Evolutionary conservation across 495 filamentous ascomycete species (phyloP).

Genomic region (Gamarada debralockiae): DNA sequence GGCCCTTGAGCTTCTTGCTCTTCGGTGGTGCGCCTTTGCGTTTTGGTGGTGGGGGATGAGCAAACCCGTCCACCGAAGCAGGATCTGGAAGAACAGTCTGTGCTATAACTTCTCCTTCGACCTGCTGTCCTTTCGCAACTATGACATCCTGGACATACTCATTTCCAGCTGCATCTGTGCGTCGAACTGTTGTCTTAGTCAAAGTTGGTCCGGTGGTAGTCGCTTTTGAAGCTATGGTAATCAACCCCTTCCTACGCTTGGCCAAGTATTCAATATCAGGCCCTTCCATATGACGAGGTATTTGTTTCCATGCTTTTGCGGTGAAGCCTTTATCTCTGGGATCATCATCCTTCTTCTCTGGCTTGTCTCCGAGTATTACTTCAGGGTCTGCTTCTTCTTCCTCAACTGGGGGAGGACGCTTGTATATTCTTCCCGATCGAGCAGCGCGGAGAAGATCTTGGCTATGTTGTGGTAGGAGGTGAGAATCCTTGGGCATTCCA

Average conservation of each 20-base stretch:
- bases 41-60: constrained; percentile 29
- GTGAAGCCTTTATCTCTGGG: constrained; percentile 61
- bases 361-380: constrained; percentile 34
- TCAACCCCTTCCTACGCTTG: constrained; percentile 75
- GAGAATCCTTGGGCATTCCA: constrained; percentile 82
- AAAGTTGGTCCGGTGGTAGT: constrained; percentile 45
- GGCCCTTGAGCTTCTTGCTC: constrained; percentile 69
- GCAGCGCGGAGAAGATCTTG: constrained; percentile 83
- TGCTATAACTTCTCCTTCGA: constrained; percentile 74
- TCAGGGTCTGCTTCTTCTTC: constrained; percentile 46
- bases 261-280: constrained; percentile 78
- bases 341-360: constrained; percentile 41
- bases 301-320: constrained; percentile 71
- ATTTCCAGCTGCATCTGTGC: constrained; percentile 73
- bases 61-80: constrained; percentile 2
- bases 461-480: constrained; percentile 71
- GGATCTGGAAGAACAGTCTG: constrained; percentile 45
- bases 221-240: constrained; percentile 26
- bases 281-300: constrained; percentile 73
- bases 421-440: constrained; percentile 68
- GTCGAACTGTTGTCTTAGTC: constrained; percentile 72
- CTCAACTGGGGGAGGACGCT: constrained; percentile 45
- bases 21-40: constrained; percentile 65
- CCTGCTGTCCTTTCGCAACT: constrained; percentile 71
- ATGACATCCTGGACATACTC: constrained; percentile 77